Evolutionary conservation across 2,329 filamentous ascomycete species (phyloP).

Genomic region (Botrytis paeoniae): DNA sequence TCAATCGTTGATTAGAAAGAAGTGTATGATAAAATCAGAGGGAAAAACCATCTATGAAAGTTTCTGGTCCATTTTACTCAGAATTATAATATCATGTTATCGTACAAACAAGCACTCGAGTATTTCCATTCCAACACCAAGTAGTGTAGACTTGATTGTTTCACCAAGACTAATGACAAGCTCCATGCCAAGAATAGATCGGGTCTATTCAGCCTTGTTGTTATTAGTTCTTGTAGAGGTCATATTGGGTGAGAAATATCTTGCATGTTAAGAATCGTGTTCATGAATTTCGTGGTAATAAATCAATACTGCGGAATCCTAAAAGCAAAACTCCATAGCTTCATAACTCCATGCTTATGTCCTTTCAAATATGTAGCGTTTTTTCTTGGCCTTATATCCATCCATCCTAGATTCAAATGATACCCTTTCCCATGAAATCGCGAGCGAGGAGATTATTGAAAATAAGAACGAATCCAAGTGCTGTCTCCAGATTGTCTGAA

Average conservation of each 20-base stretch:
- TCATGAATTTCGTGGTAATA: not conserved
- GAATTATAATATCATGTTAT: fast-evolving
- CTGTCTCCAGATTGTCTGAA: not conserved
- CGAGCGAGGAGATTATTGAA: not conserved
- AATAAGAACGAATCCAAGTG: not conserved
- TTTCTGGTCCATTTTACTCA: not conserved
- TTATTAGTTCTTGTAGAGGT: not conserved
- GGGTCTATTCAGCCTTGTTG: not conserved
- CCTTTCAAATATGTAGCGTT: not conserved
- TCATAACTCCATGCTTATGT: not conserved
- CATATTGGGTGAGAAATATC: not conserved
- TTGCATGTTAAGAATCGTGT: not conserved
- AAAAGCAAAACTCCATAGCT: not conserved
- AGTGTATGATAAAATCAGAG: not conserved
- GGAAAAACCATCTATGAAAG: too few relatives aligned
- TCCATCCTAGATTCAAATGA: not conserved
- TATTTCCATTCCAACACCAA: not conserved
- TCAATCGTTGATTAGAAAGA: not conserved
- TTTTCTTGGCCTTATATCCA: not conserved
- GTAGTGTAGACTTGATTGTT: not conserved
- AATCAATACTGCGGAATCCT: not conserved
- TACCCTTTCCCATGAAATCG: not conserved
- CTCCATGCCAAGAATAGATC: not conserved
- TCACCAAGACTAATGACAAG: not conserved
- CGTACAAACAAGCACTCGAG: not conserved